These are phyloP conservation scores for Thermomucor indicae-seudaticae DNA, from an alignment of 371 early-diverging fungal genomes.

Conservation along the genomic window DNA sequence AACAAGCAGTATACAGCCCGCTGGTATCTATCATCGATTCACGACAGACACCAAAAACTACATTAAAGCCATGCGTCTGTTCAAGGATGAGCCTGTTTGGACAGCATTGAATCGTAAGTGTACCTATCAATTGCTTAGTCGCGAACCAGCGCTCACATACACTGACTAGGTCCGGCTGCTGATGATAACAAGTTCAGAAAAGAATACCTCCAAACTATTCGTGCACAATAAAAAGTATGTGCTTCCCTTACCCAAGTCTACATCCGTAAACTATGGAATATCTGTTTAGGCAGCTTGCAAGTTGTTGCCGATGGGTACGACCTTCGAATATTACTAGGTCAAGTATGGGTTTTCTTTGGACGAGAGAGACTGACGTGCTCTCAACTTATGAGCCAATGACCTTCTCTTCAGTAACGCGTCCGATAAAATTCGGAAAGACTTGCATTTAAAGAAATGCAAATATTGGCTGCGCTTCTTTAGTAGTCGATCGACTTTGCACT, in stretches of 20 bases:
- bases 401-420: no score
- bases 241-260: not conserved
- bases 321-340: no score
- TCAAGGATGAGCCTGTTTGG: constrained; percentile 94
- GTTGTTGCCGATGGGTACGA: no score
- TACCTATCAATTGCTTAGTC: not conserved
- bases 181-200: constrained; percentile 34
- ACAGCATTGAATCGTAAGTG: constrained; percentile 85
- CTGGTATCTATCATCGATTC: constrained; percentile 96
- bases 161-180: constrained; percentile 29
- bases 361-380: no score
- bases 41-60: constrained; percentile 83
- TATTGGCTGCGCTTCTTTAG: no score
- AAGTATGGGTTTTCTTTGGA: no score
- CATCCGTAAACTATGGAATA: not conserved
- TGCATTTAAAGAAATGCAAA: no score
- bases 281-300: no score
- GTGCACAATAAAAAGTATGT: constrained; percentile 13
- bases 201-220: constrained; percentile 28
- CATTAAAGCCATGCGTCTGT: constrained; percentile 87
- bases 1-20: constrained; percentile 52
- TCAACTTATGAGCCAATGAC: no score
- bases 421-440: no score
- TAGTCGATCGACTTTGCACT: no score
- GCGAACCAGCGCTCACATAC: not conserved